Percentiles rank a stretch among this genome's conserved stretches.
phyloP scores from a whole-genome alignment of 192 early-diverging fungal genomes.

The Rhizophagus prolifer region DNA sequence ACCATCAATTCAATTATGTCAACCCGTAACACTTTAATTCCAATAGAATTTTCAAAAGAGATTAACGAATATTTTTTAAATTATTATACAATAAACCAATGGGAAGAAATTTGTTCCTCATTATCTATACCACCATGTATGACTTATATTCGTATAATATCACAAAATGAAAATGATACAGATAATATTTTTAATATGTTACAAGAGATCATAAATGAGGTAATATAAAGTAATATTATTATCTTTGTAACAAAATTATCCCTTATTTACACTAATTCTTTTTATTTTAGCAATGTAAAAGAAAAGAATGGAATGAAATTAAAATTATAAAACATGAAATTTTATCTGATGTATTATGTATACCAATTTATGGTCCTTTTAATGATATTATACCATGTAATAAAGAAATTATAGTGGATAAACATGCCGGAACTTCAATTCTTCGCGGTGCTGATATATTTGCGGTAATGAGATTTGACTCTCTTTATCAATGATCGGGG shows the following conservation, averaged over 20 bases:
- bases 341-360: conserved; percentile 22
- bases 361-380: conserved; percentile 11
- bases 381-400: neutral
- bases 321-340: conserved; percentile 19
- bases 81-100: neutral
- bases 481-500: no score
- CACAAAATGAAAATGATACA: neutral
- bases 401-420: conserved; percentile 27
- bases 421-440: conserved; percentile 9
- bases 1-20: no score
- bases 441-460: conserved; percentile 30
- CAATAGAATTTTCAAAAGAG: neutral
- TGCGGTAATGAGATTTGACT: no score
- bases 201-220: no score
- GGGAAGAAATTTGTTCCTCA: neutral
- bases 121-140: conserved; percentile 5
- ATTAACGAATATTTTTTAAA: conserved; percentile 5
- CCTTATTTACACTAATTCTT: no score
- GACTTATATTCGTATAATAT: conserved; percentile 23
- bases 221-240: no score
- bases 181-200: neutral
- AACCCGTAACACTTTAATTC: no score
- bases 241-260: no score
- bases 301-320: neutral
- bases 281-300: no score